Evolutionary conservation across 345 rosid genomes (phyloP).

Genomic region (Gossypium rotundifolium): DNA sequence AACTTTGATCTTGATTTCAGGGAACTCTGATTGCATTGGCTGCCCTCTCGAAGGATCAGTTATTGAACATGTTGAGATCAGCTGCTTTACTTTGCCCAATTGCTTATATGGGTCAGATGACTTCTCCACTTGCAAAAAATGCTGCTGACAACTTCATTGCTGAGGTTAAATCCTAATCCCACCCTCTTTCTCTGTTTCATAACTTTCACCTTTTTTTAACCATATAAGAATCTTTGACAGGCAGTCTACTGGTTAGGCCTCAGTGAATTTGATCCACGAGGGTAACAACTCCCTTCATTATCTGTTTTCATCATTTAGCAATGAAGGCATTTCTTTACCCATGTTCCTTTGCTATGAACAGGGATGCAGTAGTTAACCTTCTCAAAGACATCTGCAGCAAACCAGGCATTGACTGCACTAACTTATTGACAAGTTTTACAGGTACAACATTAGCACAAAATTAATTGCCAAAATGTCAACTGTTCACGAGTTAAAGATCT

Average conservation of each 20-base stretch:
- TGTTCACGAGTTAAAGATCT: neutral
- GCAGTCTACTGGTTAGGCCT: slow-evolving; percentile 30
- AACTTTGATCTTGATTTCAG: slow-evolving; percentile 9
- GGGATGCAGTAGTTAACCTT: slow-evolving; percentile 27
- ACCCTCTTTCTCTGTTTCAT: neutral
- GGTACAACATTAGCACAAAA: slow-evolving; percentile 24
- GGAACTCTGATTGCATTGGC: slow-evolving; percentile 55
- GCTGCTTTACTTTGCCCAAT: slow-evolving; percentile 46
- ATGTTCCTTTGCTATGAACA: slow-evolving; percentile 14
- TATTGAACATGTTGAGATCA: slow-evolving; percentile 38
- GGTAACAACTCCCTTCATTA: slow-evolving; percentile 20
- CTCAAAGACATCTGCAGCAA: slow-evolving; percentile 30
- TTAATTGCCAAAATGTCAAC: neutral
- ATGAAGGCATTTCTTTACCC: neutral
- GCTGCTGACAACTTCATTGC: slow-evolving; percentile 36
- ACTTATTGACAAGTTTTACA: slow-evolving; percentile 39
- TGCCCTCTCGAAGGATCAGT: slow-evolving; percentile 35
- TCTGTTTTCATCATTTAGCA: neutral
- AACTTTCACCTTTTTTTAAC: neutral
- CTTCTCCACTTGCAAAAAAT: slow-evolving; percentile 36
- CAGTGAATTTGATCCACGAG: slow-evolving; percentile 35
- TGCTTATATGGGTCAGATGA: slow-evolving; percentile 39
- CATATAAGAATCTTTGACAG: slow-evolving; percentile 22
- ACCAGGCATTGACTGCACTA: slow-evolving; percentile 39
- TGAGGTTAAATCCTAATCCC: slow-evolving; percentile 26